A percentile compares a stretch with the other conserved stretches of the same genome.
These are phyloP conservation scores for Solanum microdontum DNA, from an alignment of 257 asterid genomes.

Conservation along the genomic window DNA sequence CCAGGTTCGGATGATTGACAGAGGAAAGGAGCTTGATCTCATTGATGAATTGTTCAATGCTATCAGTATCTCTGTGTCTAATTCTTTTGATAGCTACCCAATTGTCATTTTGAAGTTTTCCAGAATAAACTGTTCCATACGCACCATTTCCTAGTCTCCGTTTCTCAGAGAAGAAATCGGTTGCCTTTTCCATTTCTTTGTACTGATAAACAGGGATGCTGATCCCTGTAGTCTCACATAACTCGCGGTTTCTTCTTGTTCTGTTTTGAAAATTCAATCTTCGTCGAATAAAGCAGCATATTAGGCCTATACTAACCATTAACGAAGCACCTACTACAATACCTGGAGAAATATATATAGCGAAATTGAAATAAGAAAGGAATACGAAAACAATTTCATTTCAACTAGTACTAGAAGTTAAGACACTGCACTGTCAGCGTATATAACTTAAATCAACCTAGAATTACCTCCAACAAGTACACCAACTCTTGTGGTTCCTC, in stretches of 20 bases:
- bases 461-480: conserved; percentile 60
- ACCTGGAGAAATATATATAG: conserved; percentile 23
- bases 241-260: conserved; percentile 25
- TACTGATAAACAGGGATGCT: conserved; percentile 46
- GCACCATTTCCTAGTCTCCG: conserved; percentile 66
- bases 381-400: not conserved
- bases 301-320: conserved; percentile 41
- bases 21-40: conserved; percentile 74
- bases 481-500: conserved; percentile 71
- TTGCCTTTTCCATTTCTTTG: conserved; percentile 65
- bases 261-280: conserved; percentile 24
- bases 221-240: conserved; percentile 56
- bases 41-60: conserved; percentile 55
- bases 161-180: conserved; percentile 60
- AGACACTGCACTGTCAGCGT: not conserved
- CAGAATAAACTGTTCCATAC: conserved; percentile 66
- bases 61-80: conserved; percentile 28
- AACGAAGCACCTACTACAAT: conserved; percentile 50
- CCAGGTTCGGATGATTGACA: conserved; percentile 68
- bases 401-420: not conserved
- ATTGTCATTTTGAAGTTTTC: conserved; percentile 39
- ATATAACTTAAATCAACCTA: not conserved
- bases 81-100: conserved; percentile 77
- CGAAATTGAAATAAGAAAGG: not conserved
- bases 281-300: conserved; percentile 41